phyloP scores from a whole-genome alignment of 2,329 filamentous ascomycete species.

The Paracamarosporium sp. region DNA sequence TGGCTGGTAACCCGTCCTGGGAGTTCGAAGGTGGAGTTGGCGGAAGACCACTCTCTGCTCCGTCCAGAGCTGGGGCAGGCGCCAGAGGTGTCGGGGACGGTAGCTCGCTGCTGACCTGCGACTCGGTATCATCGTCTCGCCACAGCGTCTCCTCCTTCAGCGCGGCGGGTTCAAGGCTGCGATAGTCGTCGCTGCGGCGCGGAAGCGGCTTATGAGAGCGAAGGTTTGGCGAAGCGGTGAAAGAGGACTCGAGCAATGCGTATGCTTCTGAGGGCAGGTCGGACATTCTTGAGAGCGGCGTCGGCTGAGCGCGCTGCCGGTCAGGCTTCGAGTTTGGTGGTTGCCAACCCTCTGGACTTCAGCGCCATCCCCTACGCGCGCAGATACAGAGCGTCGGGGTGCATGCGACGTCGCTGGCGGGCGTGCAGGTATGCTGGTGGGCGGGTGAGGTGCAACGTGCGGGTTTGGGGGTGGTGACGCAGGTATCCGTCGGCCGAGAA shows the following conservation, averaged over 20 bases:
- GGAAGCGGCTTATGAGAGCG: slow-evolving; percentile 35
- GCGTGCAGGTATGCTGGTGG: slow-evolving; percentile 10
- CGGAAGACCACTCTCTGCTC: slow-evolving; percentile 48
- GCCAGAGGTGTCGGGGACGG: slow-evolving; percentile 38
- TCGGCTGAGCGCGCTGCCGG: slow-evolving; percentile 1
- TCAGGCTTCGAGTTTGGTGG: slow-evolving; percentile 1
- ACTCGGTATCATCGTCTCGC: slow-evolving; percentile 36
- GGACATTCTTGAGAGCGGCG: slow-evolving; percentile 27
- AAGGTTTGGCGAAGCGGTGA: slow-evolving; percentile 32
- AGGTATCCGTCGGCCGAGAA: slow-evolving; percentile 32
- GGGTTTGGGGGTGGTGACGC: slow-evolving; percentile 29
- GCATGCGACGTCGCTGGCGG: slow-evolving; percentile 25
- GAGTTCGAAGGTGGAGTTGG: slow-evolving; percentile 54
- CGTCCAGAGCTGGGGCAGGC: slow-evolving; percentile 19
- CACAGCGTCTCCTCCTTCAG: slow-evolving; percentile 23
- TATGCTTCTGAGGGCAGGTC: slow-evolving; percentile 30
- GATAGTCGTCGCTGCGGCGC: slow-evolving; percentile 33
- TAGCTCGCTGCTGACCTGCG: slow-evolving; percentile 31
- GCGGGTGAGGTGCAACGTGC: slow-evolving; percentile 10
- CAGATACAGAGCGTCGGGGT: slow-evolving; percentile 11
- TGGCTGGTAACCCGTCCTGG: slow-evolving; percentile 34
- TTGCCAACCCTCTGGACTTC: slow-evolving; percentile 2
- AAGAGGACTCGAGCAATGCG: slow-evolving; percentile 40
- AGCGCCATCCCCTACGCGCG: slow-evolving; percentile 29
- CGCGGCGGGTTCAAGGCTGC: slow-evolving; percentile 28